Conservation (phyloP, 2,329 filamentous ascomycete genomes). For the Penicillium hesseltinei region DNA sequence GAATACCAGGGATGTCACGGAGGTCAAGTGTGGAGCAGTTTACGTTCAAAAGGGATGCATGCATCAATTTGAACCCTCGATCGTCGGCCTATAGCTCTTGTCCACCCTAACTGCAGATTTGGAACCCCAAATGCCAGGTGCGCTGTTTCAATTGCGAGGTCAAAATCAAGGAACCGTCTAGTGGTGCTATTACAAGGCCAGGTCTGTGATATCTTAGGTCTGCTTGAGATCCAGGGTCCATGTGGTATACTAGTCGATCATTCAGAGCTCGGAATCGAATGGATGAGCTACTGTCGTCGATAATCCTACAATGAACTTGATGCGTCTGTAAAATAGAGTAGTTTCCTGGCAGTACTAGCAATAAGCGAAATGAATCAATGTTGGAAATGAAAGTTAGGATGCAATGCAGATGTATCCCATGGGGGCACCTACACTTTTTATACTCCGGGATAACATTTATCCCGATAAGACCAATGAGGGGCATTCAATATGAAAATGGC, state of each 20-base stretch:
- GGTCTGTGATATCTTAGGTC: neutral
- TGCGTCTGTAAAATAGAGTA: too few relatives aligned
- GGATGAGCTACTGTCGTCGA: too few relatives aligned
- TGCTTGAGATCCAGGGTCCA: too few relatives aligned
- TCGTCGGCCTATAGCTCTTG: neutral
- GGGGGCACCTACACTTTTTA: neutral
- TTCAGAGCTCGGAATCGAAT: too few relatives aligned
- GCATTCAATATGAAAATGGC: slow-evolving; percentile 8
- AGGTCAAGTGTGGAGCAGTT: neutral
- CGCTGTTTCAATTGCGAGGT: neutral
- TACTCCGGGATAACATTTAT: neutral
- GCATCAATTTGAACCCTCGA: neutral
- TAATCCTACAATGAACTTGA: too few relatives aligned
- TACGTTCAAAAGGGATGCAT: neutral
- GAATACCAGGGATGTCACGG: too few relatives aligned
- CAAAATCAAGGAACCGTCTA: neutral
- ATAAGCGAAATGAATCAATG: neutral
- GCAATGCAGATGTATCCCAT: neutral
- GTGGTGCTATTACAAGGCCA: neutral
- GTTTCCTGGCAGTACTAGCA: too few relatives aligned
- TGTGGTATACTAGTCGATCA: too few relatives aligned
- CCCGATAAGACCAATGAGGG: neutral
- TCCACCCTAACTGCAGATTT: neutral
- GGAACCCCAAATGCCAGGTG: neutral
- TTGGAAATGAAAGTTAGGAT: neutral